Percentiles rank a stretch among this genome's conserved stretches.
phyloP scores from a whole-genome alignment of 2,329 filamentous ascomycete species.

The Aspergillus melleus region DNA sequence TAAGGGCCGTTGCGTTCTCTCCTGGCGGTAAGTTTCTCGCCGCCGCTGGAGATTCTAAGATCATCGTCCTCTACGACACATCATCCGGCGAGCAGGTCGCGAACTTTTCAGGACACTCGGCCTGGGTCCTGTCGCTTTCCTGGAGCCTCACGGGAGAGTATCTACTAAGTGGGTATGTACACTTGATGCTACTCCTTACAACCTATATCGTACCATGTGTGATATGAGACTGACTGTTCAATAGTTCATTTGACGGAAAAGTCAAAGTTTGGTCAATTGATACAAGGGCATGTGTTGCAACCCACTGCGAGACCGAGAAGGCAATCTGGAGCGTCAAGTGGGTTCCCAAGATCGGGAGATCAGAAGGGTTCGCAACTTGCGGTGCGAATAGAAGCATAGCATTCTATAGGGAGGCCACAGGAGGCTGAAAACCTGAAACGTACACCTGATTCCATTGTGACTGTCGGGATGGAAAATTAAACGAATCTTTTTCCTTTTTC shows the following conservation, averaged over 20 bases:
- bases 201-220: background rate
- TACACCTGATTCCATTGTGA: background rate
- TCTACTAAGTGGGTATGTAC: conserved; percentile 71
- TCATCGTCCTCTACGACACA: conserved; percentile 91
- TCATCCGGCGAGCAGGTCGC: conserved; percentile 89
- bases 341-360: conserved; percentile 67
- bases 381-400: conserved; percentile 74
- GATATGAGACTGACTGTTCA: conserved; percentile 12
- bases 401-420: conserved; percentile 83
- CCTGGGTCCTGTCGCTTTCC: conserved; percentile 88
- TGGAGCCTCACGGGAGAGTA: conserved; percentile 95
- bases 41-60: conserved; percentile 81
- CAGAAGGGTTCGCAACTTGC: conserved; percentile 73
- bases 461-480: background rate
- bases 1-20: conserved; percentile 84
- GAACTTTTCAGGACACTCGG: conserved; percentile 74
- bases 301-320: conserved; percentile 86
- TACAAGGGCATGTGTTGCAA: conserved; percentile 79
- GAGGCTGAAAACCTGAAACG: conserved; percentile 46
- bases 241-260: conserved; percentile 80
- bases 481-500: background rate
- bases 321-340: conserved; percentile 81
- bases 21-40: conserved; percentile 81
- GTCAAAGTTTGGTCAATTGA: conserved; percentile 96
- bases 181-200: background rate